Evolutionary conservation across 441 rosid species (phyloP).

Genomic region (Codiaeum variegatum): DNA sequence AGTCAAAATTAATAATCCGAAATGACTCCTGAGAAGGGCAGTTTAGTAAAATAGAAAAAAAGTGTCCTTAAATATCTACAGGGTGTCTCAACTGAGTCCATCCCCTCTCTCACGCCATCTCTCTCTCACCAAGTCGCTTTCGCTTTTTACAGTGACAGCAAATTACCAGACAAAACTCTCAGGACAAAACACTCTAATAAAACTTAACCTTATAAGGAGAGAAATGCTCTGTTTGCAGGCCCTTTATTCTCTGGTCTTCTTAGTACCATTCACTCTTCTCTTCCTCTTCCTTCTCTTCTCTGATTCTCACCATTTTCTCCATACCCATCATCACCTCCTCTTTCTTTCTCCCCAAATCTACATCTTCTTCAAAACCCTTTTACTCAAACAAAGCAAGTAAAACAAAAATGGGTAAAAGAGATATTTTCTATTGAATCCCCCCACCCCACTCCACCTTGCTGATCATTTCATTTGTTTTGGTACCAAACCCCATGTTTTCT

Average conservation of each 20-base stretch:
- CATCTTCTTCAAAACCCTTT: neutral
- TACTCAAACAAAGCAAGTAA: neutral
- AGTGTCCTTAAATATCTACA: slow-evolving; percentile 5
- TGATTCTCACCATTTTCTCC: neutral
- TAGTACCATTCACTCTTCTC: neutral
- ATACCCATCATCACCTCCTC: neutral
- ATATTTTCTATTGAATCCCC: slow-evolving; percentile 3
- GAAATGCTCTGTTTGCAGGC: slow-evolving; percentile 29
- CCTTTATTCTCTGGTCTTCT: slow-evolving; percentile 26
- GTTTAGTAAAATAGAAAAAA: slow-evolving; percentile 9
- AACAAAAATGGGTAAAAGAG: neutral
- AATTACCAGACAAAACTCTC: neutral
- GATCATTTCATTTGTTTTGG: slow-evolving; percentile 16
- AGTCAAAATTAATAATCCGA: too few relatives aligned
- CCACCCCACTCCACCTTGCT: neutral
- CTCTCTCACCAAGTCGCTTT: slow-evolving; percentile 24
- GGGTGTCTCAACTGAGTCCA: neutral
- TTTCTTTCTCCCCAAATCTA: too few relatives aligned
- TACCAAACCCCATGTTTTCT: slow-evolving; percentile 8
- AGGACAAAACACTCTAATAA: neutral
- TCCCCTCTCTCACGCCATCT: neutral
- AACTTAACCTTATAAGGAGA: neutral
- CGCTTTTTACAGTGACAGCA: slow-evolving; percentile 26
- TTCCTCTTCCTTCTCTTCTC: neutral
- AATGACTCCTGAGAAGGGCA: too few relatives aligned